phyloP scores from a whole-genome alignment of 2,329 filamentous ascomycete species.

The Epichloe scottii region DNA sequence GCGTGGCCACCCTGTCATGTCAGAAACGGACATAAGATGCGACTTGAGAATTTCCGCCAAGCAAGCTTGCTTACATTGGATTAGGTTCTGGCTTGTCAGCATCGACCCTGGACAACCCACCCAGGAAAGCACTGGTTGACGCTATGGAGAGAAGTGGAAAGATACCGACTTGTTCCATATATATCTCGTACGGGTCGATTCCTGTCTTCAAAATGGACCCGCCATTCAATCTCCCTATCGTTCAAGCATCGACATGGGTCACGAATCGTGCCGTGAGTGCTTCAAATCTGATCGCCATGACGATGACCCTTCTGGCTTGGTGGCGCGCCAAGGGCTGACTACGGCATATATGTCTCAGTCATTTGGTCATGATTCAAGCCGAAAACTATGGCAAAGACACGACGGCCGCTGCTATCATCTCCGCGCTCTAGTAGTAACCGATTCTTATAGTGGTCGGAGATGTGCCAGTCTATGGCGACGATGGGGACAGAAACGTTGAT shows the following conservation, averaged over 20 bases:
- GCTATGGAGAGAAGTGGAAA: neutral
- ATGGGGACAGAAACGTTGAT: no score
- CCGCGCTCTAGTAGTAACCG: no score
- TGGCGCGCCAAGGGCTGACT: neutral
- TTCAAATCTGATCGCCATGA: neutral
- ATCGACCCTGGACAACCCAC: no score
- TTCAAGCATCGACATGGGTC: no score
- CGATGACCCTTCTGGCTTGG: neutral
- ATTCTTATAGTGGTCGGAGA: no score
- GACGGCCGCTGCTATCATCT: neutral
- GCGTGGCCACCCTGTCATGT: neutral
- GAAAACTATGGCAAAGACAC: neutral
- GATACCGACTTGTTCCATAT: no score
- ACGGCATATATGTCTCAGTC: neutral
- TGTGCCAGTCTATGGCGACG: no score
- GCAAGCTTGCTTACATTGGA: no score
- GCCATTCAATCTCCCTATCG: no score
- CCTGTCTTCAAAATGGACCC: no score
- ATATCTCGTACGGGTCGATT: no score
- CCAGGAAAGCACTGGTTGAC: neutral
- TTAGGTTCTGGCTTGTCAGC: no score
- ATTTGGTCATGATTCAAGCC: neutral
- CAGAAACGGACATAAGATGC: neutral
- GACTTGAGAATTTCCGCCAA: neutral
- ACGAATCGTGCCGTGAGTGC: neutral